Evolutionary conservation across 176 grass and related monocot genomes (phyloP).

Genomic region (Aegilops umbellulata): DNA sequence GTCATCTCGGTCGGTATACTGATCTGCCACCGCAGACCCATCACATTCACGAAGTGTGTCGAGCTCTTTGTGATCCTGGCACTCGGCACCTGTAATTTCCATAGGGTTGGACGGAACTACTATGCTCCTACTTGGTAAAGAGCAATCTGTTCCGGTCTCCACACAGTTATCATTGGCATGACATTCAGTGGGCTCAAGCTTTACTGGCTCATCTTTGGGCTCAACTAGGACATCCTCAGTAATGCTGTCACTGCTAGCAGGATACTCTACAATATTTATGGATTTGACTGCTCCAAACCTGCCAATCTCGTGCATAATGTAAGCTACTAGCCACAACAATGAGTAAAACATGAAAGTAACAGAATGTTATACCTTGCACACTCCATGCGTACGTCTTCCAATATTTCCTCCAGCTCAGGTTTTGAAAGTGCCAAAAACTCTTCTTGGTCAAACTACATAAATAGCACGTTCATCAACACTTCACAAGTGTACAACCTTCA

Average conservation of each 20-base stretch:
- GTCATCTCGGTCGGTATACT: conserved; percentile 22
- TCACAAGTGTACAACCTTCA: conserved; percentile 20
- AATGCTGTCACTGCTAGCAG: conserved; percentile 16
- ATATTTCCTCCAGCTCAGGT: conserved; percentile 74
- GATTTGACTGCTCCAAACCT: conserved; percentile 98
- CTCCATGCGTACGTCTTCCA: conserved; percentile 87
- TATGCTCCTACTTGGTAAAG: conserved; percentile 19
- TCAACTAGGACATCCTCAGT: conserved; percentile 11
- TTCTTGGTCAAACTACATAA: conserved; percentile 68
- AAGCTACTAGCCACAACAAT: conserved; percentile 25
- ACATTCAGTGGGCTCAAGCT: conserved; percentile 17
- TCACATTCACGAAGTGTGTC: neutral
- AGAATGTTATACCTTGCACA: conserved; percentile 63
- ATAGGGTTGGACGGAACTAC: neutral
- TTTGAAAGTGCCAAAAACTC: conserved; percentile 72
- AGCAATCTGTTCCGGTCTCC: conserved; percentile 24
- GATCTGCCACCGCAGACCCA: conserved; percentile 18
- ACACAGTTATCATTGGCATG: neutral
- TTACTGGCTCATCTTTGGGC: conserved; percentile 21
- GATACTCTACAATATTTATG: conserved; percentile 54
- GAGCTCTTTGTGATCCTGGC: conserved; percentile 29
- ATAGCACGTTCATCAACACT: conserved; percentile 15
- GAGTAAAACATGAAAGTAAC: conserved; percentile 24
- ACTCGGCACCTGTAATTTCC: conserved; percentile 27
- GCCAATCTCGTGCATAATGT: conserved; percentile 38